Base-by-base conservation (phyloP, 257 asterid genomes). In the Capsicum pubescens region DNA sequence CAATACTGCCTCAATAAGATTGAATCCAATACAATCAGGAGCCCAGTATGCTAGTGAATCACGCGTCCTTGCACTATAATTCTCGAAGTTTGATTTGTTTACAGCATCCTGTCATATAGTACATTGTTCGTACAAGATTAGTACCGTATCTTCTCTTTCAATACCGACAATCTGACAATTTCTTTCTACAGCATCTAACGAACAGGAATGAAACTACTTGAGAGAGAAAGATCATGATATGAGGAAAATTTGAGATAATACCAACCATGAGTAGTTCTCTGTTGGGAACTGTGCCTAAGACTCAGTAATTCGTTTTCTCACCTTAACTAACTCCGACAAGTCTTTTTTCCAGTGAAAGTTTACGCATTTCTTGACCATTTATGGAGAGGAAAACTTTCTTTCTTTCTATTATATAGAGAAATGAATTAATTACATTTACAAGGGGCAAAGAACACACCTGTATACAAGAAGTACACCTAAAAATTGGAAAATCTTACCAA, bases 1-100 rank as follows among this genome's bases (percentile, higher is more conserved):
- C 72, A 96, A 87, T 66, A 94, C 96, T 79, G 98, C 98, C 93
- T 96, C 99, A 83, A 94, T 91, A 89, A 96, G 98, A 90, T 96
- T 96, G 90, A 96, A 94, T 78, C 99, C 99, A 87, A 92, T 90
- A 86, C 89, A 88, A 88, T 96, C 99, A 55, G 99, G 97, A 64
- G 91, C 87, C 99, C 98, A 96, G 87, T 91, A 91, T 36, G 98
- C 89, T 87, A 96, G 86, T 48, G 99, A 96, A 85, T 96, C 99
- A 36, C 94, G 97, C 68, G 93, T 94, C 89, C 88, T 93, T 63
- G 99, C 88, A 87, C 94, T 91, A 85, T 91, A 94, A 83, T 82
- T 93, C 90, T 92, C 99, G 82, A 94, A 96, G 88, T 91, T 96
- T 36, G 99, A 92, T 86, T 91, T 93, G 84, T 80, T 90, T 78